These are phyloP conservation scores for Phytophthora megakarya DNA, from an alignment of 352 stramenopile species.

Conservation along the genomic window DNA sequence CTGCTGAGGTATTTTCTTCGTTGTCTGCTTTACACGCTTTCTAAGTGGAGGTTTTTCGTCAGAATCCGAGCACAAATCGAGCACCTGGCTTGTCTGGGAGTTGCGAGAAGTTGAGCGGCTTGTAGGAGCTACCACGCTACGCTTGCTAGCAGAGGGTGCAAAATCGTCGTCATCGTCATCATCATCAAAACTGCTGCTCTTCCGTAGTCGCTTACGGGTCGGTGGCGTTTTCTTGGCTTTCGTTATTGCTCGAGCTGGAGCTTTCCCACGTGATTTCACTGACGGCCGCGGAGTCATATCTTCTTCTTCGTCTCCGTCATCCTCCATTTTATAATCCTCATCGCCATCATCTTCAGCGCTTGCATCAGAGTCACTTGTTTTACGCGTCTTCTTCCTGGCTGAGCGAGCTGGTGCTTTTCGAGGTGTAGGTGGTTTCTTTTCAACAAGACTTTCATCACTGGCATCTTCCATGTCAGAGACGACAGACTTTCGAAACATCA, in stretches of 20 bases:
- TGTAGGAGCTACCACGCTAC: conserved; percentile 21
- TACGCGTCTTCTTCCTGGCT: conserved; percentile 32
- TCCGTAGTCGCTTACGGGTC: conserved; percentile 51
- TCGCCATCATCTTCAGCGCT: conserved; percentile 59
- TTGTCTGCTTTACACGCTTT: conserved; percentile 26
- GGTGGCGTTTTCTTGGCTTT: conserved; percentile 27
- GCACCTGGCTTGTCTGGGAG: conserved; percentile 31
- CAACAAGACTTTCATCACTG: conserved; percentile 26
- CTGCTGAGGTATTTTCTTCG: conserved; percentile 44
- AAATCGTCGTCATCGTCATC: conserved; percentile 39
- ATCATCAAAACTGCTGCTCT: conserved; percentile 38
- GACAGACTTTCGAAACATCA: conserved; percentile 34
- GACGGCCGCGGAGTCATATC: conserved; percentile 24
- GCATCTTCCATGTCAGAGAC: conserved; percentile 43
- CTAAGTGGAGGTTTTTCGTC: conserved; percentile 32
- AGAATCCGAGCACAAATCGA: conserved; percentile 65
- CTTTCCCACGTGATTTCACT: conserved; percentile 18
- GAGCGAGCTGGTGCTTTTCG: conserved; percentile 34
- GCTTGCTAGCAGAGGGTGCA: conserved; percentile 10
- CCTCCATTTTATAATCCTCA: conserved; percentile 62
- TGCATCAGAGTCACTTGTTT: conserved; percentile 28
- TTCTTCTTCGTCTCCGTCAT: conserved; percentile 55
- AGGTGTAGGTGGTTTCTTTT: conserved; percentile 27
- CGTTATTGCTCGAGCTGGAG: conserved; percentile 11
- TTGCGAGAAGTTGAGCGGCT: conserved; percentile 18